Percentiles rank a stretch among this genome's conserved stretches.
Conservation (phyloP, 371 early-diverging fungal genomes). For the Coemansia linderi region DNA sequence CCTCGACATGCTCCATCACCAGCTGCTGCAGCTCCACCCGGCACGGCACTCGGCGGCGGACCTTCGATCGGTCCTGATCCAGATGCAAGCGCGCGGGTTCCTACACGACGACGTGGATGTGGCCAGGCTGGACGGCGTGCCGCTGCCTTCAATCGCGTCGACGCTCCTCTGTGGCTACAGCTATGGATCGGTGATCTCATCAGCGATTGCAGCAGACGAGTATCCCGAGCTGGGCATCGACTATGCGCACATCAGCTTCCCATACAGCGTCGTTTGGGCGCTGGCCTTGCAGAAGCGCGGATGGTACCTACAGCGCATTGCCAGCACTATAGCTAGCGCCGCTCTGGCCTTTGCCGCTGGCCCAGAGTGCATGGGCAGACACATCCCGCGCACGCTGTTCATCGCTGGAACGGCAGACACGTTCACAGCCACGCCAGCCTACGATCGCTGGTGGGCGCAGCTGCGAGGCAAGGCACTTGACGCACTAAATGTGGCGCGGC, state of each 20-base stretch:
- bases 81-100: conserved; percentile 46
- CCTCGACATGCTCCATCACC: conserved; percentile 31
- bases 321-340: conserved; percentile 22
- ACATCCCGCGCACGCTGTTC: conserved; percentile 35
- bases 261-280: conserved; percentile 53
- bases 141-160: conserved; percentile 28
- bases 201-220: conserved; percentile 32
- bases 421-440: conserved; percentile 39
- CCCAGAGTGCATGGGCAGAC: background rate
- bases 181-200: conserved; percentile 52
- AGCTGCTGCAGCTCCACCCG: conserved; percentile 36
- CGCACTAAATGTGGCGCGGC: conserved; percentile 6
- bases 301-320: conserved; percentile 41
- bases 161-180: conserved; percentile 54
- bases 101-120: conserved; percentile 6
- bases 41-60: conserved; percentile 27
- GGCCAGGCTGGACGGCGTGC: conserved; percentile 23
- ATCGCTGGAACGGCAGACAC: conserved; percentile 46
- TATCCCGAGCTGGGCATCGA: conserved; percentile 40
- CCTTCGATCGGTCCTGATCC: conserved; percentile 22
- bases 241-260: conserved; percentile 51
- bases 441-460: conserved; percentile 44
- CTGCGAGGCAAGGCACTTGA: conserved; percentile 23
- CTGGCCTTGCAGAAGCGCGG: conserved; percentile 41
- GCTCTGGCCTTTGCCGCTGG: conserved; percentile 19